These are phyloP conservation scores for Aureobasidium sp. DNA, from an alignment of 2,329 filamentous ascomycete species.

Conservation along the genomic window DNA sequence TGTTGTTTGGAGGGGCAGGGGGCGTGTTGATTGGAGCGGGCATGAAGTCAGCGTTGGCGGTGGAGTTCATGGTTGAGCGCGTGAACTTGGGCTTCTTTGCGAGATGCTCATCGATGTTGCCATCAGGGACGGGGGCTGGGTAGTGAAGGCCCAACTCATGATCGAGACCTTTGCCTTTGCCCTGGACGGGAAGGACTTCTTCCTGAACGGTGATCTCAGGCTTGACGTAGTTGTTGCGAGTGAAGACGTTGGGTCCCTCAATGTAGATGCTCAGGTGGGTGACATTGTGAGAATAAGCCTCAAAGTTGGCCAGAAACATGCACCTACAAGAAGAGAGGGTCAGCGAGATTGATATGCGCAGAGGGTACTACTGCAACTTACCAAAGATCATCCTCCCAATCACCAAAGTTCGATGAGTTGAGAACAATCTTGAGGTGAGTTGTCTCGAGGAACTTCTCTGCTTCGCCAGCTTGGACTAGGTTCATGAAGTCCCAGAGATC, in stretches of 20 bases:
- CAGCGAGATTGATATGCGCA: neutral
- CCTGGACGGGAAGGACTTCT: neutral
- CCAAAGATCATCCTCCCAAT: constrained; percentile 5
- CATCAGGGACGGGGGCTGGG: neutral
- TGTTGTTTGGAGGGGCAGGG: neutral
- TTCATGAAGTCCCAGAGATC: neutral
- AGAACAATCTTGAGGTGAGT: constrained; percentile 3
- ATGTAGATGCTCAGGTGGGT: constrained; percentile 1
- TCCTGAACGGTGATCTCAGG: neutral
- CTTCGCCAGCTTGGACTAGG: neutral
- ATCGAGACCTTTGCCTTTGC: neutral
- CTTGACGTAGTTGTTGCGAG: constrained; percentile 9
- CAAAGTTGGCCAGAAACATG: neutral
- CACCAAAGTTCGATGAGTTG: neutral
- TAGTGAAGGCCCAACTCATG: neutral
- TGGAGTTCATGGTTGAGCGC: neutral
- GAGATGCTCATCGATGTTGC: neutral
- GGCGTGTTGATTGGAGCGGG: neutral
- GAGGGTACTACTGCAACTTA: neutral
- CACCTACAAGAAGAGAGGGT: neutral
- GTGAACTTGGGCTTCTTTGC: neutral
- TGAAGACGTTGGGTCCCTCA: neutral
- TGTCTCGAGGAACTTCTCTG: neutral
- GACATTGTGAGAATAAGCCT: neutral
- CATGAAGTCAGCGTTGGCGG: neutral